Base-by-base conservation (phyloP, 2,329 filamentous ascomycete species). In the Botryotinia narcissicola region DNA sequence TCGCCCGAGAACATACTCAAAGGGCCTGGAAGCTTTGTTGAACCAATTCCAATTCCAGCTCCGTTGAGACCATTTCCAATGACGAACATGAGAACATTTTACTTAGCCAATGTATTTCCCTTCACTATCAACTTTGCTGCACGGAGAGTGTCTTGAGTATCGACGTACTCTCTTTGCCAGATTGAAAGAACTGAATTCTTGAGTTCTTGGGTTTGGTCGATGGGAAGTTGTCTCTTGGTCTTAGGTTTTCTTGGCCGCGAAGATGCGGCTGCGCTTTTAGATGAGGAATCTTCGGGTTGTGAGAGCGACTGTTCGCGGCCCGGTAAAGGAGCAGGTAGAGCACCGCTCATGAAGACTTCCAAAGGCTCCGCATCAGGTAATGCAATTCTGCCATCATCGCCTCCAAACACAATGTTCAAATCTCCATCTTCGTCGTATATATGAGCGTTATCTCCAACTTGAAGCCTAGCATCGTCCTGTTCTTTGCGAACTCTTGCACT, bases 41-140 rank as follows among this genome's bases (percentile, higher is more conserved):
- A 78, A 9, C 84, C 84, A 20, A 87, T 76, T 4, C 83, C 84
- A 9, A 81, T 73, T 18, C 87, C 88, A 12, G 90, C 84, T 60
- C 84, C 84, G 60, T 86, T 88, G 63, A 91, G 83, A 10, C 89
- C 89, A 66, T 83, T 79, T 8, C 87, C 88, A 74, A 87, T 85
- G 6, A 92, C 85, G 84, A 88, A 92, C 77, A 86, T 85, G 18
- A 85, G 85, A 0, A 90, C 91, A 74, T 91, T 91, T 78, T 87
- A 88, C 81, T 88, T 92, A 3, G 89, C 88, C 60, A 86, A 82
- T 0, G 81, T 80, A 20, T 81, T 76, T 22, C 82, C 78, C 66
- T 82, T 84, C 48, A 84, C 82, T 9, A 68, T 73, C 82, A 82
- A 76, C 76, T 88, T 90, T 32, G 83, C 78, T 44, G 81, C 83